Evolutionary conservation across 768 basidiomycete genomes (phyloP).

Genomic region (Calocera cornea): DNA sequence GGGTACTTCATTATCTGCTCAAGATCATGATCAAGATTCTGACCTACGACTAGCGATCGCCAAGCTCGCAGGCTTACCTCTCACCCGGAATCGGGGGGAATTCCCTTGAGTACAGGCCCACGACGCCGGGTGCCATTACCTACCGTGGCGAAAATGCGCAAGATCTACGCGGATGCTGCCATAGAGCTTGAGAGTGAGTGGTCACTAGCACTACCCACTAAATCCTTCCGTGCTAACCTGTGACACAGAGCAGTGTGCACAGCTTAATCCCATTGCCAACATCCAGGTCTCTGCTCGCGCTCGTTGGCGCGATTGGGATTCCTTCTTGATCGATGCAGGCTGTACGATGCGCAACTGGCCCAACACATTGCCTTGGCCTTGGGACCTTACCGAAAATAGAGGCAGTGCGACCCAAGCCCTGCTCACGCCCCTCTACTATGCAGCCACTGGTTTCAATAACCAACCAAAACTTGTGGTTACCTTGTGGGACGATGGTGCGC

Average conservation of each 20-base stretch:
- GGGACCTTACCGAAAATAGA: neutral
- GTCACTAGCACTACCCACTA: neutral
- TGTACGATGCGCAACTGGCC: neutral
- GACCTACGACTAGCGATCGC: neutral
- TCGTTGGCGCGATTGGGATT: neutral
- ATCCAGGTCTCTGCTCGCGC: neutral
- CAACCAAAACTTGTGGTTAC: neutral
- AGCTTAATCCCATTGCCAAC: neutral
- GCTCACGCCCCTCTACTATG: neutral
- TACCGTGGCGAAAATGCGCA: neutral
- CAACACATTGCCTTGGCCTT: neutral
- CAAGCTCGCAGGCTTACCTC: neutral
- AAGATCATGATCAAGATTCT: neutral
- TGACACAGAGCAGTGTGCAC: neutral
- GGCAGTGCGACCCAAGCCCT: neutral
- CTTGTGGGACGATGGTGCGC: neutral
- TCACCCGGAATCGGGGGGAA: neutral
- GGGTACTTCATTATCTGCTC: neutral
- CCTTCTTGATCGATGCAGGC: neutral
- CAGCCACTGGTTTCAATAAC: neutral
- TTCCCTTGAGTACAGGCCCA: neutral
- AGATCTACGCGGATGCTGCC: neutral
- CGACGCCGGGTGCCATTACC: neutral
- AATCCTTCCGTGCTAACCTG: neutral
- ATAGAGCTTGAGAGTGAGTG: neutral